Evolutionary conservation across 225 moss, liverwort and hornwort species (phyloP), one percentile per base, ranked within the genome.

Genomic region (Straminergon stramineum): DNA sequence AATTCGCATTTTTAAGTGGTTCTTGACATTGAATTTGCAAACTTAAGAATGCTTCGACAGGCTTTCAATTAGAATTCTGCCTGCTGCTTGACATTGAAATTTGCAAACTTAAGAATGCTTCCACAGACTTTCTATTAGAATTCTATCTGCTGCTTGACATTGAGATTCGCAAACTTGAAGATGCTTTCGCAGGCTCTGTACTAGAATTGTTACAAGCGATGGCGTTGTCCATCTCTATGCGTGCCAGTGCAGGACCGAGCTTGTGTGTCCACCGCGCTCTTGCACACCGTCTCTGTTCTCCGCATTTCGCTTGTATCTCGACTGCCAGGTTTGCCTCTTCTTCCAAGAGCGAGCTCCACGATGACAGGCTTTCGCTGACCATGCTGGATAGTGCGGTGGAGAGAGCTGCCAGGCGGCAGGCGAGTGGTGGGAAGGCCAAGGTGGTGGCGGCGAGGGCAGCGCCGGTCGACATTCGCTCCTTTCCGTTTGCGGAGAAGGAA

Each of bases 401-500:
- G 28, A 87, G 68, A 84, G 90, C 81, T 58, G 84, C 88, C 57
- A 90, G 89, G 90, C 84, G 89, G 87, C 91, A 87, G 86, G 66
- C 75, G 51, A 92, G 31, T 31, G 89, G 83, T 34, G 89, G 78
- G 68, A 92, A 79, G 75, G 43, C 39, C 30, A 91, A 88, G 88
- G 77, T 22, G 74, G 81, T 80, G 79, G 93, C 76, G 6, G 92
- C 86, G 8, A 82, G 93, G 79, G 93, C 89, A 37, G 84, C 89
- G 52, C 90, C 95, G 67, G 95, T 93, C 18, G 97, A 99, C 85
- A 93, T 94, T 43, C 95, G 95, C 52, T 99, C 99, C 20, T 99
- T 97, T 73, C 97, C 99, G 7, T 97, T 99, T 67, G 96, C 95
- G 17, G 99, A 97, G 90, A 97, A 95, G 91, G 90, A 94, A 61